phyloP scores from a whole-genome alignment of 345 rosid genomes.

The Gynandropsis gynandra region DNA sequence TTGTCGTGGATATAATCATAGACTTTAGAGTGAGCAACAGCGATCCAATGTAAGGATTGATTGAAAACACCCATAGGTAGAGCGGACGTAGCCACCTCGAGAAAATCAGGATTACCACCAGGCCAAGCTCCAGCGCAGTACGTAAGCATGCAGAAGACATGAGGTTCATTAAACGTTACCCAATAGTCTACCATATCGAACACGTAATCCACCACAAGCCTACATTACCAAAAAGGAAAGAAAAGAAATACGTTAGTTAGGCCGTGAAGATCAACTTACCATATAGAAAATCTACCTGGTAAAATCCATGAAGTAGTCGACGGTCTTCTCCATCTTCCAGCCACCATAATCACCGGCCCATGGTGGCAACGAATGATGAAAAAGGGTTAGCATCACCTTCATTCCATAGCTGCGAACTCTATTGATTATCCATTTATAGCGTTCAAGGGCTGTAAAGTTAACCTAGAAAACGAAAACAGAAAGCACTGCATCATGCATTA shows the following conservation, averaged over 20 bases:
- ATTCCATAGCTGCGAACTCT: conserved; percentile 78
- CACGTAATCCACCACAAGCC: conserved; percentile 80
- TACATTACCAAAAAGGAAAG: conserved; percentile 30
- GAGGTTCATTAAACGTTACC: conserved; percentile 93
- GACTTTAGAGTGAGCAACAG: conserved; percentile 73
- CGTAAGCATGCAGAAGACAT: conserved; percentile 85
- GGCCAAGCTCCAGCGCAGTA: conserved; percentile 98
- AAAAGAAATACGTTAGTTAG: conserved; percentile 17
- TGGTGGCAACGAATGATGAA: conserved; percentile 93
- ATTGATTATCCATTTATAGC: conserved; percentile 75
- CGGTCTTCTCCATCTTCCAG: conserved; percentile 93
- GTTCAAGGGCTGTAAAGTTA: conserved; percentile 76
- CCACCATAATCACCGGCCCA: conserved; percentile 99
- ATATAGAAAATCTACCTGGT: conserved; percentile 46
- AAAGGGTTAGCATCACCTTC: conserved; percentile 95
- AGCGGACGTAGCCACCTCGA: conserved; percentile 84
- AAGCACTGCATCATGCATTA: neutral
- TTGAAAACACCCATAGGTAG: conserved; percentile 81
- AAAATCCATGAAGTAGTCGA: conserved; percentile 77
- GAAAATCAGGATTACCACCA: conserved; percentile 86
- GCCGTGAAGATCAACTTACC: conserved; percentile 7
- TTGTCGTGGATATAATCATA: conserved; percentile 68
- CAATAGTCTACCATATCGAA: conserved; percentile 80
- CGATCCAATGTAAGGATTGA: conserved; percentile 80
- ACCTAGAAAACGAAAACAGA: conserved; percentile 38